Evolutionary conservation across 2,329 filamentous ascomycete species (phyloP).

Genomic region (Coniochaeta sp.): DNA sequence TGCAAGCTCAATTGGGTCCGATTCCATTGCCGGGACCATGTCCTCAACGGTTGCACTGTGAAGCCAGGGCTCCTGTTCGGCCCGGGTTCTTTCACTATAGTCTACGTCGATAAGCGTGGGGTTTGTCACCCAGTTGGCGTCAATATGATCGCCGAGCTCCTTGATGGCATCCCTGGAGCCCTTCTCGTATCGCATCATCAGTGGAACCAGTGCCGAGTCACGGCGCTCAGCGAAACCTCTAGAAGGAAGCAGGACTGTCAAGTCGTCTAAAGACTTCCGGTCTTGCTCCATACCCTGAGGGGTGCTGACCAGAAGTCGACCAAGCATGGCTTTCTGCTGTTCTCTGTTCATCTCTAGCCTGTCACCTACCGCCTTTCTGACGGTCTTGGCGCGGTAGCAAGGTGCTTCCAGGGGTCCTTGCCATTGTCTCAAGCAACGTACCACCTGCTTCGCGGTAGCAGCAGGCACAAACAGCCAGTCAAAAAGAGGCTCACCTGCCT

Average conservation of each 20-base stretch:
- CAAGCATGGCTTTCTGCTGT: neutral
- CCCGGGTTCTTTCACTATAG: neutral
- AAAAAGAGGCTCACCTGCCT: neutral
- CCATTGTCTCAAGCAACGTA: neutral
- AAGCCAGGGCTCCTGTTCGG: neutral
- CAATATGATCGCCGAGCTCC: neutral
- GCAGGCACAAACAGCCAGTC: neutral
- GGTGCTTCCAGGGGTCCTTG: neutral
- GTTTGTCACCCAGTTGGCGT: slow-evolving; percentile 1
- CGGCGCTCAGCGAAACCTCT: neutral
- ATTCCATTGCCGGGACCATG: neutral
- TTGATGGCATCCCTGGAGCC: neutral
- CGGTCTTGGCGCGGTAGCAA: neutral
- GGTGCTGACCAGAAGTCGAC: neutral
- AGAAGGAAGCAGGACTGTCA: neutral
- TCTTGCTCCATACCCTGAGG: neutral
- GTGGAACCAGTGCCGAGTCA: neutral
- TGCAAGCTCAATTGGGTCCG: neutral
- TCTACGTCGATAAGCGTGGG: neutral
- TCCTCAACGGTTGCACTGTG: neutral
- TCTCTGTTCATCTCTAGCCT: neutral
- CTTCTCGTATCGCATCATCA: neutral
- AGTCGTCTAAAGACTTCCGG: neutral
- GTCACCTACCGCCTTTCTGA: neutral
- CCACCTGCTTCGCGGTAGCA: neutral